Evolutionary conservation across 1,284 basidiomycete genomes (phyloP).

Genomic region (Malassezia globosa): DNA sequence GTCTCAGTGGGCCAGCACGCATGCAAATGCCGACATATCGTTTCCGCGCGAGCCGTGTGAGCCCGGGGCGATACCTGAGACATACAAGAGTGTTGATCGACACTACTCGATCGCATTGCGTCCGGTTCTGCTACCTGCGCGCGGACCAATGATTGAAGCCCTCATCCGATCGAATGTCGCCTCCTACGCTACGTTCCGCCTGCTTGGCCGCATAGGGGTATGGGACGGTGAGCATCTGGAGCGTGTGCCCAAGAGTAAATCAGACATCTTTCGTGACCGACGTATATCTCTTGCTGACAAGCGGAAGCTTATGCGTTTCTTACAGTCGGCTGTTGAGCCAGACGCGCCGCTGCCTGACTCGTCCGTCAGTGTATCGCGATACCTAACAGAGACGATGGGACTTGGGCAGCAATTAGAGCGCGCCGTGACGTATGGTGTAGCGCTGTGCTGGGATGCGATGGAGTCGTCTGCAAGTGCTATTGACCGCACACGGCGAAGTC

Average conservation of each 20-base stretch:
- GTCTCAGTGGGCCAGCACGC: not conserved
- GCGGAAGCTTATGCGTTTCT: constrained; percentile 77
- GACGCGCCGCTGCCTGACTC: constrained; percentile 1
- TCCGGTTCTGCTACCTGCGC: constrained; percentile 68
- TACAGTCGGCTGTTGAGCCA: constrained; percentile 23
- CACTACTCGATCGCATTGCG: constrained; percentile 75
- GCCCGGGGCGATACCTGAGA: not conserved
- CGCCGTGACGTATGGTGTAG: constrained; percentile 40
- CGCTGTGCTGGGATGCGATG: constrained; percentile 32
- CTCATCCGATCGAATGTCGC: constrained; percentile 75
- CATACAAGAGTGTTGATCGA: constrained; percentile 24
- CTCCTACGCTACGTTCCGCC: constrained; percentile 75
- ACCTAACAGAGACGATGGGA: not conserved
- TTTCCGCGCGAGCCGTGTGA: constrained; percentile 4
- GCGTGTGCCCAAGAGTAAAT: constrained; percentile 74
- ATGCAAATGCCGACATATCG: not conserved
- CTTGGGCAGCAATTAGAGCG: not conserved
- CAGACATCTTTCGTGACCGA: constrained; percentile 81
- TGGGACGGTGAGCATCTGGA: constrained; percentile 12
- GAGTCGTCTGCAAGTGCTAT: constrained; percentile 24
- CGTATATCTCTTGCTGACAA: constrained; percentile 71
- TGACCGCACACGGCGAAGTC: constrained; percentile 50
- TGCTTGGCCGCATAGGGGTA: constrained; percentile 56
- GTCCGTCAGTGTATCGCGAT: not conserved
- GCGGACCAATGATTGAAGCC: constrained; percentile 67